Evolutionary conservation across 2,329 filamentous ascomycete species (phyloP), one percentile per base, ranked within the genome.

Genomic region (Pseudocercospora fijiensis): DNA sequence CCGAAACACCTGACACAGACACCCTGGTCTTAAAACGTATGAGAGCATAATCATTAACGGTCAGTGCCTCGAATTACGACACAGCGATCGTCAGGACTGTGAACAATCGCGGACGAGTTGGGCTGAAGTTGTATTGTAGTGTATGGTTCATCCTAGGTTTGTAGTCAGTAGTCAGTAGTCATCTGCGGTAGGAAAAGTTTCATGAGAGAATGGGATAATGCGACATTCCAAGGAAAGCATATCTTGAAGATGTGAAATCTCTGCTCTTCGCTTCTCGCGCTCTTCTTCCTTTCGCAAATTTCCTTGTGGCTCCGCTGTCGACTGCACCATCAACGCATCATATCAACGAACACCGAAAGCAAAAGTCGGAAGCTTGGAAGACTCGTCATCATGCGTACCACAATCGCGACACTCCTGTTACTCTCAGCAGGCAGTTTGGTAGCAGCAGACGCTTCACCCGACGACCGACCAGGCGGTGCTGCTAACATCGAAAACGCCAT

Each of bases 401-500:
- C 47, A 41, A 58, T 43, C 18, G 22, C 22, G 22, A 53, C 49
- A 53, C 49, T 53, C 16, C 24, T 53, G 5, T 13, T 53, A 10
- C 49, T 53, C 16, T 49, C 45, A 3, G 20, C 24, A 11, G 45
- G 45, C 20, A 28, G 49, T 26, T 24, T 53, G 22, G 45, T 26
- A 49, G 45, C 28, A 49, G 49, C 56, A 30, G 41, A 33, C 37
- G 27, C 20, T 11, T n/a, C 27, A 10, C 52, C 45, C 28, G 26
- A 24, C 24, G 30, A 53, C 16, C 67, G 65, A 26, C 20, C 57
- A 8, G 22, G 26, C 11, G 65, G 65, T 37, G 24, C 43, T 9
- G 65, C 66, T 16, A 62, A 66, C 47, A 68, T 64, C 47, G 62
- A 64, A 41, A 58, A 55, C 26, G 62, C 62, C 1, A 59, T 64